Evolutionary conservation across 768 basidiomycete species (phyloP), one percentile per base, ranked within the genome.

Genomic region (Leccinellum luteum): DNA sequence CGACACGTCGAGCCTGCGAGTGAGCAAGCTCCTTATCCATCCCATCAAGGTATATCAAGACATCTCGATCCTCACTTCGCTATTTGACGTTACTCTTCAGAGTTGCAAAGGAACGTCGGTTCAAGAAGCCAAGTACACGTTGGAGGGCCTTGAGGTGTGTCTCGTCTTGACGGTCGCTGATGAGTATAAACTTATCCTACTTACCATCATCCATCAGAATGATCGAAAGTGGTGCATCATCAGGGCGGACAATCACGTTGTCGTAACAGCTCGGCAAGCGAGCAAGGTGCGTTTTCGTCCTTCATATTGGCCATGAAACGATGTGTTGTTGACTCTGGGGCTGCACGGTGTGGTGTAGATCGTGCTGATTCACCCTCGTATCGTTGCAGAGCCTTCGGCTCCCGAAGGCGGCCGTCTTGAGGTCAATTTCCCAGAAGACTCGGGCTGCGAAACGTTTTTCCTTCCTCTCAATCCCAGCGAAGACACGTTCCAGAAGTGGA

Each of bases 201-300:
- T 55, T 50, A 63, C 30, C 31, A n/a, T 25, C 21, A 50, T 43
- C 27, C 1, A 23, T n/a, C 60, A 91, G 89, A 77, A 86, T 66
- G 90, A 92, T 64, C 79, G 90, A 60, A 77, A 74, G 69, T 90
- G 88, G 83, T 85, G 83, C 60, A 79, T 91, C 64, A 77, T 89
- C 50, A 85, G 86, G 60, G 79, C 78, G 3, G 72, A 74, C 9
- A 81, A 76, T 6, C 74, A 82, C 45, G 65, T 66, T 4, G 78
- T 89, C 23, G 74, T 92, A 44, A 92, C 90, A 2, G 90, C 89
- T 6, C 80, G 90, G 51, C 81, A 85, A 55, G 70, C 82, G 32
- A 61, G 81, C 25, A 85, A 85, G 78, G 89, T 84, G 65, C 23
- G 60, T 48, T 27, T 21, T 10, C 2, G 32, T 47, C 31, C 41